Evolutionary conservation across 2,329 filamentous ascomycete species (phyloP).

Genomic region (Epichloe sp.): DNA sequence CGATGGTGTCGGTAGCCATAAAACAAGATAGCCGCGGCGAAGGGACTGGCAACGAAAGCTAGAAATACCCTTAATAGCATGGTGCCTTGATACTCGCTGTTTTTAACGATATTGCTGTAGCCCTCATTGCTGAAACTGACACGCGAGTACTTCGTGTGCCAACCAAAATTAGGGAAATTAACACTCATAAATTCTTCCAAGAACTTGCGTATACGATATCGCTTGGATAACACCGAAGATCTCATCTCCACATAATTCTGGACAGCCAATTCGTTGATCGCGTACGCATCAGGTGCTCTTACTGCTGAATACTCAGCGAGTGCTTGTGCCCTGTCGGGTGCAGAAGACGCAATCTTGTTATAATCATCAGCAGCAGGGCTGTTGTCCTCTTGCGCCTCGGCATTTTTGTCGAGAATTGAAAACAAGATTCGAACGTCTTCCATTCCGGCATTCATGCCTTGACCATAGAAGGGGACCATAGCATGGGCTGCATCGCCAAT

Average conservation of each 20-base stretch:
- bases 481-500: constrained; percentile 91
- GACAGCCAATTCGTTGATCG: constrained; percentile 85
- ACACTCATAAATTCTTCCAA: constrained; percentile 75
- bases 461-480: constrained; percentile 97
- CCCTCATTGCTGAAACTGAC: constrained; percentile 89
- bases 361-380: constrained; percentile 21
- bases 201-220: constrained; percentile 71
- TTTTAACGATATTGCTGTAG: constrained; percentile 68
- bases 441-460: constrained; percentile 93
- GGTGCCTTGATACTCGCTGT: constrained; percentile 55
- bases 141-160: constrained; percentile 83
- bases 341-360: constrained; percentile 29
- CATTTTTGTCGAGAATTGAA: constrained; percentile 60
- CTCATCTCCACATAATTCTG: constrained; percentile 94
- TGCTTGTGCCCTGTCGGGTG: constrained; percentile 47
- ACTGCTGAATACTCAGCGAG: constrained; percentile 62
- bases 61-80: constrained; percentile 38
- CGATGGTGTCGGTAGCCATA: constrained; percentile 16
- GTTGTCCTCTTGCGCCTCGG: constrained; percentile 29
- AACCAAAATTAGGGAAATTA: constrained; percentile 59
- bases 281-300: constrained; percentile 65
- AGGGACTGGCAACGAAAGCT: constrained; percentile 20
- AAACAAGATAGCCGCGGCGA: constrained; percentile 14
- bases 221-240: constrained; percentile 60
- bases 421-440: constrained; percentile 90